Conservation (phyloP, 108 stramenopile genomes). For the Mayamaea pseudoterrestris region DNA sequence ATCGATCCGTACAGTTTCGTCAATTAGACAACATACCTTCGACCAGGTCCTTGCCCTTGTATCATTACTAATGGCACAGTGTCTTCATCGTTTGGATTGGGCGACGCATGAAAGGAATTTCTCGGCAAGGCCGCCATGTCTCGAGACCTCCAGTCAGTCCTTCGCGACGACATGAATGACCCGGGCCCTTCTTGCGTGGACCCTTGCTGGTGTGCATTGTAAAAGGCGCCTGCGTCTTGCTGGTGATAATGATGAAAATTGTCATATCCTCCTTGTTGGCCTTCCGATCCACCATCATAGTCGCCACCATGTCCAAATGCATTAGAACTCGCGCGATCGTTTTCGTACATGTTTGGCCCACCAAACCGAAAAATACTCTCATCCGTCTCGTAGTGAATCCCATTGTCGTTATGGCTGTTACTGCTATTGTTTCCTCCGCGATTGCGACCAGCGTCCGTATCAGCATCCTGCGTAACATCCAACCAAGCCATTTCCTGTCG, state of each 20-base stretch:
- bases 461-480: slow-evolving; percentile 58
- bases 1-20: too few species aligned
- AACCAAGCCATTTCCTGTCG: slow-evolving; percentile 78
- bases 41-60: slow-evolving; percentile 64
- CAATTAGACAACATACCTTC: too few species aligned
- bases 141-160: slow-evolving; percentile 51
- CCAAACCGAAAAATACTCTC: not conserved
- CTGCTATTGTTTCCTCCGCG: too few species aligned
- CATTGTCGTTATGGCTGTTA: too few species aligned
- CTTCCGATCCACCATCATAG: too few species aligned
- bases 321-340: too few species aligned
- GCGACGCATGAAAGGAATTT: slow-evolving; percentile 1
- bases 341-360: too few species aligned
- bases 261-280: too few species aligned
- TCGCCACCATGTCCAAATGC: too few species aligned
- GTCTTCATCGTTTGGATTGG: slow-evolving; percentile 83
- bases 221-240: not conserved
- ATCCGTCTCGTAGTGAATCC: too few species aligned
- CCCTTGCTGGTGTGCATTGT: not conserved
- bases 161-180: slow-evolving; percentile 6
- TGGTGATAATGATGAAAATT: too few species aligned
- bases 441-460: not conserved
- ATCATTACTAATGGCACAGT: slow-evolving; percentile 55
- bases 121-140: slow-evolving; percentile 21
- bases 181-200: not conserved